phyloP scores from a whole-genome alignment of 179 eudicot species.

The Sideroxylon spinosum region DNA sequence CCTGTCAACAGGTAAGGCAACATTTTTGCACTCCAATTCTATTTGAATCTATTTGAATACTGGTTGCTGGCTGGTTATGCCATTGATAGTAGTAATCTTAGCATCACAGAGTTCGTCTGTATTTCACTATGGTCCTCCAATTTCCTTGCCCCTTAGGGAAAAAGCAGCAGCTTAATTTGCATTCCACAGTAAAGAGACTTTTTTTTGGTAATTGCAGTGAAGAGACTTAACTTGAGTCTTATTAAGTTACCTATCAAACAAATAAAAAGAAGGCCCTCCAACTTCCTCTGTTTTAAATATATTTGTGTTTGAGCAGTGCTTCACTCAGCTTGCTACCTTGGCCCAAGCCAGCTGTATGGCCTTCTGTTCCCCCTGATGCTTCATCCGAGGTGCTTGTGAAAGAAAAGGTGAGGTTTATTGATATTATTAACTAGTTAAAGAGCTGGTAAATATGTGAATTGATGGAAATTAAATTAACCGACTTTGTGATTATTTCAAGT shows the following conservation, averaged over 20 bases:
- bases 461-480: not conserved
- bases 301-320: slow-evolving; percentile 50
- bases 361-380: slow-evolving; percentile 81
- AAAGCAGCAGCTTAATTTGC: no score
- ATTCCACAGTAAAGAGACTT: no score
- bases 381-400: slow-evolving; percentile 75
- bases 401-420: slow-evolving; percentile 64
- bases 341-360: slow-evolving; percentile 98
- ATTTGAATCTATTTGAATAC: not conserved
- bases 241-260: no score
- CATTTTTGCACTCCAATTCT: not conserved
- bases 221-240: no score
- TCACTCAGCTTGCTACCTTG: slow-evolving; percentile 93
- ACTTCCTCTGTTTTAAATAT: slow-evolving; percentile 1
- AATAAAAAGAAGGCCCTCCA: not conserved
- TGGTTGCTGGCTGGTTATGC: not conserved
- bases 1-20: slow-evolving; percentile 79
- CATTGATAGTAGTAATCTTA: not conserved
- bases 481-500: not conserved
- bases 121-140: not conserved
- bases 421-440: not conserved
- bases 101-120: not conserved
- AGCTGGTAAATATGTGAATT: not conserved
- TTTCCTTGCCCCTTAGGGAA: not conserved
- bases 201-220: no score